Percentiles rank a stretch among this genome's conserved stretches.
These are phyloP conservation scores for Flaveria ramosissima DNA, from an alignment of 129 eudicot genomes.

Conservation along the genomic window DNA sequence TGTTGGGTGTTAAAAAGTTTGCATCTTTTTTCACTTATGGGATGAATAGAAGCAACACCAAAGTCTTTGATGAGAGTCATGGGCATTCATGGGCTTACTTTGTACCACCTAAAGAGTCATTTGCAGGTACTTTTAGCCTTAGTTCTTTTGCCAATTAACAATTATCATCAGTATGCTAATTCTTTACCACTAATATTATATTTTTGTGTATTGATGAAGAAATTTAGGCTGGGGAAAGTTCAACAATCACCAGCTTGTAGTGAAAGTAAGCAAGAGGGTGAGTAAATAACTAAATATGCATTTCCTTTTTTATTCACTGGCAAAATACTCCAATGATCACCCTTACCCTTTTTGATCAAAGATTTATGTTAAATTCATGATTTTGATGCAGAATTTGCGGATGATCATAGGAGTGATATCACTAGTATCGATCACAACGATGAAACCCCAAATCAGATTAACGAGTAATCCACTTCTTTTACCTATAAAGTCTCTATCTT, in stretches of 20 bases:
- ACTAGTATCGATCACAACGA: constrained; percentile 47
- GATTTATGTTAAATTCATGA: background rate
- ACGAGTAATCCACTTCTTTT: constrained; percentile 48
- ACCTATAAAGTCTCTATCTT: constrained; percentile 4
- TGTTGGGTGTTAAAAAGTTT: constrained; percentile 12
- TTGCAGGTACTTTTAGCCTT: constrained; percentile 55
- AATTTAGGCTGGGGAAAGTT: constrained; percentile 80
- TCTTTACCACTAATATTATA: background rate
- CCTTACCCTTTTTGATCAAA: constrained; percentile 7
- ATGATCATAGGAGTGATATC: constrained; percentile 44
- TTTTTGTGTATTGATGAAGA: constrained; percentile 53
- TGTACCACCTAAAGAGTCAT: constrained; percentile 97
- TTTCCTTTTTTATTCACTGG: background rate
- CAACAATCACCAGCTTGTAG: constrained; percentile 53
- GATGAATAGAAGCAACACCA: constrained; percentile 84
- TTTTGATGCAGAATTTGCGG: constrained; percentile 47
- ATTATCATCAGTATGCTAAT: background rate
- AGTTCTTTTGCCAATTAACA: background rate
- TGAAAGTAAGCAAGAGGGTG: constrained; percentile 64
- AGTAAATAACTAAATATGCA: constrained; percentile 17
- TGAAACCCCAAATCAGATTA: constrained; percentile 48
- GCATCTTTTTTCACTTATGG: constrained; percentile 11
- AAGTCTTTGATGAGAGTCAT: constrained; percentile 83
- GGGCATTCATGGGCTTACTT: constrained; percentile 89
- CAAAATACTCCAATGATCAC: constrained; percentile 12